Conservation (phyloP, 768 basidiomycete genomes). For the Termitomyces sp. region DNA sequence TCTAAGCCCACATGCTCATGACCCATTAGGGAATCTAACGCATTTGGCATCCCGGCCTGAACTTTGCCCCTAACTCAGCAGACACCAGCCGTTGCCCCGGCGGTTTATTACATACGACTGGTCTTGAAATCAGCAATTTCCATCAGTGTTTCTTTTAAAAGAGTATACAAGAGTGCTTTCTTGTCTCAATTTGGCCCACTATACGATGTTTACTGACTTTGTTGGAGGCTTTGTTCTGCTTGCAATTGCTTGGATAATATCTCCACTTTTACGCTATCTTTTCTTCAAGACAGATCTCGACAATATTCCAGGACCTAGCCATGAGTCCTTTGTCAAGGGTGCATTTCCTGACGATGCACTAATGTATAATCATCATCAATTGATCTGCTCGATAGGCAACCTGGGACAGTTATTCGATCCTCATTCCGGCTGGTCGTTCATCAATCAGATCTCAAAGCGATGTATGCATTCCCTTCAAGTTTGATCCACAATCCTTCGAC, state of each 20-base stretch:
- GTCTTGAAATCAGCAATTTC: neutral
- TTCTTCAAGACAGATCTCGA: constrained; percentile 22
- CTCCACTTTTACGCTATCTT: constrained; percentile 11
- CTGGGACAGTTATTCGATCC: constrained; percentile 10
- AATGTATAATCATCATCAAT: neutral
- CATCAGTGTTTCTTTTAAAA: neutral
- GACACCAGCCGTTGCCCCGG: neutral
- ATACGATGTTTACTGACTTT: constrained; percentile 6
- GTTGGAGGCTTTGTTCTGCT: constrained; percentile 6
- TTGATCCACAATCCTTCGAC: neutral
- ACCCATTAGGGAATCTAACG: neutral
- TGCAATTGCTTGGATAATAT: constrained; percentile 6
- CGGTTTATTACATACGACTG: neutral
- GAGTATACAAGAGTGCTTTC: neutral
- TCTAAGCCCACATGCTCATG: neutral
- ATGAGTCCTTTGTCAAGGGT: constrained; percentile 26
- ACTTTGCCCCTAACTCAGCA: neutral
- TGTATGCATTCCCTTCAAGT: constrained; percentile 3
- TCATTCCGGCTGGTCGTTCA: constrained; percentile 15
- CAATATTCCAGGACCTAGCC: constrained; percentile 29
- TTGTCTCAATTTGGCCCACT: neutral
- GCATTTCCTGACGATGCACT: neutral
- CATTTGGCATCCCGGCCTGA: neutral
- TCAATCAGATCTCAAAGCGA: constrained; percentile 6
- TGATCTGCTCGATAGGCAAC: constrained; percentile 10